Percentiles rank a stretch among this genome's conserved stretches.
These are phyloP conservation scores for Gnaphalium uliginosum DNA, from an alignment of 129 eudicot genomes.

Conservation along the genomic window DNA sequence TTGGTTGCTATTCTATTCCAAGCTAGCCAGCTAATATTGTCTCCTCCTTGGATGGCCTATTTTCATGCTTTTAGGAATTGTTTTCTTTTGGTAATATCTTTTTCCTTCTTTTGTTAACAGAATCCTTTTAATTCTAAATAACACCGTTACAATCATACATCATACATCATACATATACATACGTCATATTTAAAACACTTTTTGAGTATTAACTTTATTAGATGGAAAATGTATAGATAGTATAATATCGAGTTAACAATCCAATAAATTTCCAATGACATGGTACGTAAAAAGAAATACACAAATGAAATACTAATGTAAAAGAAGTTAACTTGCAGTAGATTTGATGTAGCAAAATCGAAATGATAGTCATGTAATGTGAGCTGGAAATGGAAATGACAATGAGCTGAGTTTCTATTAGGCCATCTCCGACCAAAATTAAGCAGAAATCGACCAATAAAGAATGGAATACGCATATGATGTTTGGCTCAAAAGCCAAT, in stretches of 20 bases:
- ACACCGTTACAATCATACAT: not conserved
- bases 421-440: too few relatives aligned
- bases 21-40: constrained; percentile 41
- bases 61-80: constrained; percentile 38
- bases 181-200: not conserved
- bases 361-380: not conserved
- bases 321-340: not conserved
- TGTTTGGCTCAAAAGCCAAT: not conserved
- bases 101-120: not conserved
- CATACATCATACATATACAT: too few relatives aligned
- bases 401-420: too few relatives aligned
- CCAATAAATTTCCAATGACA: too few relatives aligned
- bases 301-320: too few relatives aligned
- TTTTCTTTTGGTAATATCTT: constrained; percentile 27
- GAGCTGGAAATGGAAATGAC: not conserved
- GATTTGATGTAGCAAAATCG: not conserved
- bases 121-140: constrained; percentile 4
- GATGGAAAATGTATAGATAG: not conserved
- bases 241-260: too few relatives aligned
- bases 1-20: constrained; percentile 38
- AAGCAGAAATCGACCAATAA: not conserved
- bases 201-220: not conserved
- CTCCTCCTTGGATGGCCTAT: constrained; percentile 35
- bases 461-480: not conserved
- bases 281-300: too few relatives aligned